Conservation (phyloP, 2,329 filamentous ascomycete genomes). For the Fusarium hainanense region DNA sequence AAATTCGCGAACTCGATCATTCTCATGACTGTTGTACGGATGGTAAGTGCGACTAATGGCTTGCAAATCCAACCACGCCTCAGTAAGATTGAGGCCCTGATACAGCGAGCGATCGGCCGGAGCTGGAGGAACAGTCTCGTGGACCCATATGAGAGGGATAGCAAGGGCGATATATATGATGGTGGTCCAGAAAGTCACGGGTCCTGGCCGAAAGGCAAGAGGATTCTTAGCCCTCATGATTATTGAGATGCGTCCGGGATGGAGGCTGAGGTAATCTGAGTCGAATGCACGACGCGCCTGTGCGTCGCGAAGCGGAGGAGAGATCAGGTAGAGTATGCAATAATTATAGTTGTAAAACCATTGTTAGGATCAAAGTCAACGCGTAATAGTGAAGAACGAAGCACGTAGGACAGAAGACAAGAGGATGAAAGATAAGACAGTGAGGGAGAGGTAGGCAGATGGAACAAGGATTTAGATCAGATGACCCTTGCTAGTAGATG, state of each 20-base stretch:
- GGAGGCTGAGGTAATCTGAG: slow-evolving; percentile 18
- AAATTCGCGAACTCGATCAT: slow-evolving; percentile 83
- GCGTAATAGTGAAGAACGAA: slow-evolving; percentile 21
- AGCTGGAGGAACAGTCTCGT: slow-evolving; percentile 78
- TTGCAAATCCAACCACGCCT: slow-evolving; percentile 88
- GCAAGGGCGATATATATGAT: slow-evolving; percentile 81
- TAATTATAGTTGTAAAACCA: slow-evolving; percentile 29
- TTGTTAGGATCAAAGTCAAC: slow-evolving; percentile 12
- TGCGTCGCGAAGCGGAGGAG: slow-evolving; percentile 7
- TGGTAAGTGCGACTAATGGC: slow-evolving; percentile 80
- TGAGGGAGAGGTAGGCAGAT: slow-evolving; percentile 28
- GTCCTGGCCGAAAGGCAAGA: slow-evolving; percentile 81
- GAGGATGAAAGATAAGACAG: slow-evolving; percentile 26
- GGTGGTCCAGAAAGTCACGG: slow-evolving; percentile 84
- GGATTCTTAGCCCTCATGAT: slow-evolving; percentile 58
- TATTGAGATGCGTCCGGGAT: slow-evolving; percentile 9
- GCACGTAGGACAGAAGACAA: slow-evolving; percentile 22
- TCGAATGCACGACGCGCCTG: slow-evolving; percentile 12
- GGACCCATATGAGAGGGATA: slow-evolving; percentile 76
- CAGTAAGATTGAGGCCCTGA: slow-evolving; percentile 78
- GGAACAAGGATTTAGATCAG: slow-evolving; percentile 19
- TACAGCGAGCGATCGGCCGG: slow-evolving; percentile 62
- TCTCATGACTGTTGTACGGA: slow-evolving; percentile 87
- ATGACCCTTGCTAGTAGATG: slow-evolving; percentile 23
- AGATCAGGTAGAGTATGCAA: slow-evolving; percentile 5